Evolutionary conservation across 129 eudicot species (phyloP), one percentile per base, ranked within the genome.

Genomic region (Saposhnikovia divaricata): DNA sequence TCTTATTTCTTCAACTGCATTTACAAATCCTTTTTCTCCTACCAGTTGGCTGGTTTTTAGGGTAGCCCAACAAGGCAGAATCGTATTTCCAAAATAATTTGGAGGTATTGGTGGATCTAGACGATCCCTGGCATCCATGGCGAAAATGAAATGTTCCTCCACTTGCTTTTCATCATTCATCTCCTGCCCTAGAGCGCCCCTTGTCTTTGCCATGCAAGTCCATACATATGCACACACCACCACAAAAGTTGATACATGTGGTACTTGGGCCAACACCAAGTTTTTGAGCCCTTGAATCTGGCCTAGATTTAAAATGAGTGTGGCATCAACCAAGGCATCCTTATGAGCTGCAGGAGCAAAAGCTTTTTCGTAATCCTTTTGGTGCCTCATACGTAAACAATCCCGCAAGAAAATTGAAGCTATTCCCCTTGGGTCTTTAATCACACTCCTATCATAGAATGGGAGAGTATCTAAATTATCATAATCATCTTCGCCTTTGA

Each of bases 81-180:
- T 15, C 1, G 59, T 15, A 74, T 85, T 85, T 0, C 88, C 88
- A 47, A 85, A 78, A 28, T 85, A 85, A 14, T 70, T 75, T n/a
- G 44, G 34, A 25, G 85, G 83, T 76, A 82, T 9, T 10, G 85
- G 85, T 28, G 77, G 77, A 4, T 78, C 74, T 72, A 71, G 25
- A 21, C 87, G 72, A 46, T 5, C 0, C 37, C 83, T 71, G 7
- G 81, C 72, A 19, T 82, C 84, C 27, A 76, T 83, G 2, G 69
- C 42, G 47, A 82, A 78, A 0, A 37, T 65, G 34, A 81, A 78
- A 59, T 72, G 59, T 11, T 78, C 77, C 0, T 48, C 12, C 72
- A 51, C 59, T 8, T 47, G 16, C 0, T 15, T 5, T 51, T 44
- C 39, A 13, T 57, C 68, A 28, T 11, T 28, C 18, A 57, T 15